Evolutionary conservation across 805 yeast genomes (phyloP).

Genomic region (Teunomyces pallodes): DNA sequence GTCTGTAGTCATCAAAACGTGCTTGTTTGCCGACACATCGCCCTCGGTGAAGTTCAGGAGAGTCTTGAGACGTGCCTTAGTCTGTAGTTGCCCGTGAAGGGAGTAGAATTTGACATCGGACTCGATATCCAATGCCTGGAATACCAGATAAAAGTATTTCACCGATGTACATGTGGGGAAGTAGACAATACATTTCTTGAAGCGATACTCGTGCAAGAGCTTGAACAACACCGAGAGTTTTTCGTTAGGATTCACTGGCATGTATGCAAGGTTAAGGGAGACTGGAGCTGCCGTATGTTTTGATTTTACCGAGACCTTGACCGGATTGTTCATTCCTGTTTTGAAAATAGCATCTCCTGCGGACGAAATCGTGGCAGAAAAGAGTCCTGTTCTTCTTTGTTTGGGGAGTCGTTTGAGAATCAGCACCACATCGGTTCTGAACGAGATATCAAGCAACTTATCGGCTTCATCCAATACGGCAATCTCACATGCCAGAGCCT

Average conservation of each 20-base stretch:
- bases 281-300: conserved; percentile 52
- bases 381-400: conserved; percentile 90
- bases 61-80: conserved; percentile 74
- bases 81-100: conserved; percentile 87
- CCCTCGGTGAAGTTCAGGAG: conserved; percentile 57
- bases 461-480: conserved; percentile 93
- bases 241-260: conserved; percentile 53
- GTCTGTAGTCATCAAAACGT: conserved; percentile 85
- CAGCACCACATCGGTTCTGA: conserved; percentile 62
- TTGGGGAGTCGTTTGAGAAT: conserved; percentile 75
- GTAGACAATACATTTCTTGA: conserved; percentile 82
- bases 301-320: conserved; percentile 74
- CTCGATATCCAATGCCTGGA: conserved; percentile 38
- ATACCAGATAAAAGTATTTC: conserved; percentile 64
- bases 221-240: conserved; percentile 62
- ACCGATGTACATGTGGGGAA: conserved; percentile 89
- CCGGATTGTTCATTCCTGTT: conserved; percentile 92
- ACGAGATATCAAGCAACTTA: conserved; percentile 74
- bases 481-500: conserved; percentile 63
- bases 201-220: conserved; percentile 52
- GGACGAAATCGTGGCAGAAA: conserved; percentile 87
- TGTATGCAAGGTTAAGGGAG: conserved; percentile 59
- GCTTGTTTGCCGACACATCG: conserved; percentile 38
- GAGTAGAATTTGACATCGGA: conserved; percentile 55
- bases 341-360: conserved; percentile 78